Base-by-base conservation (phyloP, 805 yeast genomes). In the Monosporozyma aquatica region DNA sequence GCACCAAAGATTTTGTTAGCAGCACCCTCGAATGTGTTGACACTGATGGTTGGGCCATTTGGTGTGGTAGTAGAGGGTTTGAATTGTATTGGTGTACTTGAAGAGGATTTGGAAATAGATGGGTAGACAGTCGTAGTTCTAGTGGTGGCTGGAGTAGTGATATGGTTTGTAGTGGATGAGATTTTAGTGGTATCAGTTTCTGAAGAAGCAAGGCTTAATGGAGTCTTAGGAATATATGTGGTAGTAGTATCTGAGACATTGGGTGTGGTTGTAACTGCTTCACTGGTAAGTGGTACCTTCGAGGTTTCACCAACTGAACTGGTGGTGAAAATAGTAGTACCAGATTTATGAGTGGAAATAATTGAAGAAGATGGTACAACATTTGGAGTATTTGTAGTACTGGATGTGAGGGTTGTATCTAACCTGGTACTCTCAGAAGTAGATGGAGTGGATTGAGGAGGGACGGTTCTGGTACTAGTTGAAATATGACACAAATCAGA, bases 1-100 rank as follows among this genome's bases (percentile, higher is more conserved):
- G 15, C 20, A 11, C 22, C 25, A 28, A 29, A 29, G 3, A 36
- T 6, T 29, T 14, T 41, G 15, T 27, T 28, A 10, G 42, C 43
- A 23, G 36, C 39, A 28, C 47, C 47, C 38, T 41, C 47, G 26
- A 41, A 44, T 5, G 20, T 41, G 22, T 30, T 41, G 2, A 41
- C 6, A 13, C 8, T 18, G 3, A 39, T 25, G 5, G 15, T 32
- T 35, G 38, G 29, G 13, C 21, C 20, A 37, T 14, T 9, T 4
- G 34, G 18, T 6, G 40, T 21, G 27, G 40, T 37, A 21, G 34
- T 28, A n/a, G 23, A 7, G 11, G 21, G 21, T 28, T 27, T 29
- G 21, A 28, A n/a, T 28, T 37, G 33, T n/a, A 18, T n/a, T 27
- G 34, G 24, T 5, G 40, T n/a, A 14, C 25, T 21, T n/a, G 13